Conservation (phyloP, 2,329 filamentous ascomycete genomes). For the Ilyonectria destructans region DNA sequence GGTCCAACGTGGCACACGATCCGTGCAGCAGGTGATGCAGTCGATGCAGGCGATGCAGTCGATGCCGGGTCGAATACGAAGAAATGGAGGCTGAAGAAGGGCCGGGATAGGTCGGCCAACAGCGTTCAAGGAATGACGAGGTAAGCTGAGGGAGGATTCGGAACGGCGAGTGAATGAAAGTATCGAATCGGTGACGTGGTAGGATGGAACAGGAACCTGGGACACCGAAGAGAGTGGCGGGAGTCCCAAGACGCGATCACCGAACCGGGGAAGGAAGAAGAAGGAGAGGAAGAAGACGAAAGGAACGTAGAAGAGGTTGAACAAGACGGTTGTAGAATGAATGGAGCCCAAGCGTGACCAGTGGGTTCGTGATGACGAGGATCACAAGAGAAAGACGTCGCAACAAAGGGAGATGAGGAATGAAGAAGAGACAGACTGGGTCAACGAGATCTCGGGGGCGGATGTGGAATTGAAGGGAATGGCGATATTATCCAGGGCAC, state of each 20-base stretch:
- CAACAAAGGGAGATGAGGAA: constrained; percentile 28
- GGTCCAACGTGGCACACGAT: constrained; percentile 42
- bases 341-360: constrained; percentile 26
- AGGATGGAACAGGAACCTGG: constrained; percentile 9
- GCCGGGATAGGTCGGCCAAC: constrained; percentile 31
- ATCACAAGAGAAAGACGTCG: constrained; percentile 19
- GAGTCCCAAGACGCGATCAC: constrained; percentile 25
- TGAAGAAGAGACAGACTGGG: constrained; percentile 25
- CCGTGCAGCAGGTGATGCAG: constrained; percentile 36
- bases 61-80: constrained; percentile 44
- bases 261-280: constrained; percentile 19
- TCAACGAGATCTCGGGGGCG: constrained; percentile 18
- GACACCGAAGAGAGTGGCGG: constrained; percentile 21
- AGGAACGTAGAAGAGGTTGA: constrained; percentile 4
- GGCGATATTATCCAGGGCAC: constrained; percentile 25
- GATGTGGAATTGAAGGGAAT: constrained; percentile 31
- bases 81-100: constrained; percentile 21
- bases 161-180: constrained; percentile 29
- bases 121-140: constrained; percentile 25
- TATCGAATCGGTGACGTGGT: constrained; percentile 15
- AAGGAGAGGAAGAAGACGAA: constrained; percentile 7
- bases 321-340: constrained; percentile 1
- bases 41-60: constrained; percentile 28
- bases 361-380: constrained; percentile 18
- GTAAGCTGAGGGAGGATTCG: constrained; percentile 32